These are phyloP conservation scores for Leccinellum luteum DNA, from an alignment of 768 basidiomycete genomes.

Conservation along the genomic window DNA sequence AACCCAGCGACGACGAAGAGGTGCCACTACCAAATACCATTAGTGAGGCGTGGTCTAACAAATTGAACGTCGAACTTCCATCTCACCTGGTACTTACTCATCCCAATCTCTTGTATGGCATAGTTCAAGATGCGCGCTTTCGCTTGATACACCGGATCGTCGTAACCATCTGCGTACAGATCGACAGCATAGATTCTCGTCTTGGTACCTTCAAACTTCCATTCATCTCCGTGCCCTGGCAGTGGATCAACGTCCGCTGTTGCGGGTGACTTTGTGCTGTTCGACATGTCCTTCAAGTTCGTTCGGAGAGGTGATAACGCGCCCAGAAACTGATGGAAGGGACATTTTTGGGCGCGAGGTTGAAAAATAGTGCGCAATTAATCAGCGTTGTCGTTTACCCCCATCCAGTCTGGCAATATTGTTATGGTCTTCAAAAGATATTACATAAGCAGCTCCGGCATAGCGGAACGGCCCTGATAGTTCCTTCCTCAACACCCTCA, in stretches of 20 bases:
- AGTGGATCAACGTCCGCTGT: not conserved
- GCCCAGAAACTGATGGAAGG: not conserved
- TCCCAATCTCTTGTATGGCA: constrained; percentile 52
- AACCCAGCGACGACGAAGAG: constrained; percentile 40
- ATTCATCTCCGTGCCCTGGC: not conserved
- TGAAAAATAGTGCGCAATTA: not conserved
- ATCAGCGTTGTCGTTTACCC: too few relatives aligned
- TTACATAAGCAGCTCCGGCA: too few relatives aligned
- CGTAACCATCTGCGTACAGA: constrained; percentile 34
- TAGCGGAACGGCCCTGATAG: too few relatives aligned
- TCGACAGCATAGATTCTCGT: constrained; percentile 13
- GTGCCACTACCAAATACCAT: constrained; percentile 30
- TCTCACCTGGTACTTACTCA: constrained; percentile 53
- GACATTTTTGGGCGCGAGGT: not conserved
- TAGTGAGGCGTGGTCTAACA: not conserved
- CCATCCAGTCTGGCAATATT: too few relatives aligned
- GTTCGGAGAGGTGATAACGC: not conserved
- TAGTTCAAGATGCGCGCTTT: constrained; percentile 48
- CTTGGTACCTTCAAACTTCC: not conserved
- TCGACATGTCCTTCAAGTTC: not conserved
- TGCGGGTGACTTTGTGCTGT: not conserved
- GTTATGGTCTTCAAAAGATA: too few relatives aligned
- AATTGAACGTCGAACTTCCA: not conserved
- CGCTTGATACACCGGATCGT: constrained; percentile 47
- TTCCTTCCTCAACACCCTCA: too few relatives aligned